Conservation (phyloP, 805 yeast genomes). For the Candida tibetensis region DNA sequence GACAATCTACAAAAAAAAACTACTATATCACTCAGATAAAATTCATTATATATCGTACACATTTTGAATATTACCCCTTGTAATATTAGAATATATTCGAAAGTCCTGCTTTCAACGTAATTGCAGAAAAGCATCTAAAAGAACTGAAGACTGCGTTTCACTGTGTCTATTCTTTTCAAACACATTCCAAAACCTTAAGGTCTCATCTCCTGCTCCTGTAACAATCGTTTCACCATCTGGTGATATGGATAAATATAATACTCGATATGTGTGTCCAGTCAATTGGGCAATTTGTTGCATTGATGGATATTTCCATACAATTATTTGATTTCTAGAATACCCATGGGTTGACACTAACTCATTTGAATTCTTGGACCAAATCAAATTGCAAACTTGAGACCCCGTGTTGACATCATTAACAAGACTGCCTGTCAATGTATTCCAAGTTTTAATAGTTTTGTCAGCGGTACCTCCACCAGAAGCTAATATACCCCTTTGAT, state of each 20-base stretch:
- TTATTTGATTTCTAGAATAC: slow-evolving; percentile 83
- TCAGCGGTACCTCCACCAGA: slow-evolving; percentile 98
- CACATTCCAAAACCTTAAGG: slow-evolving; percentile 91
- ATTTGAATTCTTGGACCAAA: slow-evolving; percentile 89
- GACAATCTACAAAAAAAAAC: slow-evolving; percentile 1
- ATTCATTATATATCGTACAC: slow-evolving; percentile 1
- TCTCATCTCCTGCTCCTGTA: slow-evolving; percentile 98
- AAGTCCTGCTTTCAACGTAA: slow-evolving; percentile 43
- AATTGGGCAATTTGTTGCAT: slow-evolving; percentile 91
- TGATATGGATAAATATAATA: slow-evolving; percentile 80
- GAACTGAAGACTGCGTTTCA: slow-evolving; percentile 56
- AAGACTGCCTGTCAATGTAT: slow-evolving; percentile 72
- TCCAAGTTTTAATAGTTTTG: slow-evolving; percentile 87
- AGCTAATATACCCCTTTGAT: slow-evolving; percentile 88
- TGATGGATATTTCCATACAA: slow-evolving; percentile 90
- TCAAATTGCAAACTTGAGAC: slow-evolving; percentile 90
- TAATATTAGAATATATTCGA: not conserved
- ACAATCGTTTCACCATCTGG: slow-evolving; percentile 97
- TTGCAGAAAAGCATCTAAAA: slow-evolving; percentile 73
- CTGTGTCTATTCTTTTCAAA: slow-evolving; percentile 73
- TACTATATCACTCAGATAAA: too few relatives aligned
- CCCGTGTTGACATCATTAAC: slow-evolving; percentile 88
- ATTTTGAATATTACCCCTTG: not conserved
- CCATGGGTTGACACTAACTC: slow-evolving; percentile 96
- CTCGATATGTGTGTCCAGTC: slow-evolving; percentile 93